These are phyloP conservation scores for Scedosporium minutisporum DNA, from an alignment of 2,329 filamentous ascomycete genomes.

Conservation along the genomic window DNA sequence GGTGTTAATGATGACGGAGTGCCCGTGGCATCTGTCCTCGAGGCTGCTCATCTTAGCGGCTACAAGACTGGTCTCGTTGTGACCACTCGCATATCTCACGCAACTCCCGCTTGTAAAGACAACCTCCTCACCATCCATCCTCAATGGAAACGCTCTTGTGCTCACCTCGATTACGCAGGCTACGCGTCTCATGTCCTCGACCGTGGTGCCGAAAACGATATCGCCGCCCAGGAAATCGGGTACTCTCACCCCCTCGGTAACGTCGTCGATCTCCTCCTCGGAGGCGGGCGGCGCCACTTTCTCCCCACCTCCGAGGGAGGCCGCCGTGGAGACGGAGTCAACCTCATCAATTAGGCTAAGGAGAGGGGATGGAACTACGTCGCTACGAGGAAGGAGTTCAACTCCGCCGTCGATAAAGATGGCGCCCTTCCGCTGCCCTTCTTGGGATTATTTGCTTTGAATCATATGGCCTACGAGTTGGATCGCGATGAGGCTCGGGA, in stretches of 20 bases:
- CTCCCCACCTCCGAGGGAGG: constrained; percentile 13
- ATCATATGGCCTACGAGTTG: constrained; percentile 15
- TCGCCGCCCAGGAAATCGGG: constrained; percentile 16
- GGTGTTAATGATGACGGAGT: constrained; percentile 13
- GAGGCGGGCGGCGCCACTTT: constrained; percentile 15
- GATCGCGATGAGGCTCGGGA: constrained; percentile 13
- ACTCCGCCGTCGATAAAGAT: constrained; percentile 8
- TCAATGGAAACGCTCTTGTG: neutral
- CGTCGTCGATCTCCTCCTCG: constrained; percentile 14
- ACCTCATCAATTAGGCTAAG: constrained; percentile 15
- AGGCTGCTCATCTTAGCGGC: constrained; percentile 15
- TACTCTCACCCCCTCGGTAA: constrained; percentile 14
- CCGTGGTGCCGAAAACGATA: constrained; percentile 16
- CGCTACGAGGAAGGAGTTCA: constrained; percentile 10
- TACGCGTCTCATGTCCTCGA: constrained; percentile 15
- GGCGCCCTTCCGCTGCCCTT: constrained; percentile 12
- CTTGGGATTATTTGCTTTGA: constrained; percentile 13
- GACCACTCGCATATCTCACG: constrained; percentile 16
- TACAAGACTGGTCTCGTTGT: constrained; percentile 15
- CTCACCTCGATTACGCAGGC: neutral
- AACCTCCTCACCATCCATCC: neutral
- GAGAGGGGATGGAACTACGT: constrained; percentile 14
- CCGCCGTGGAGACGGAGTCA: constrained; percentile 12
- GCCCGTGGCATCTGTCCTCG: constrained; percentile 15
- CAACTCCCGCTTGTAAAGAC: constrained; percentile 13